Percentiles rank a stretch among this genome's conserved stretches.
phyloP scores from a whole-genome alignment of 495 filamentous ascomycete genomes.

The Annulohypoxylon stygium region DNA sequence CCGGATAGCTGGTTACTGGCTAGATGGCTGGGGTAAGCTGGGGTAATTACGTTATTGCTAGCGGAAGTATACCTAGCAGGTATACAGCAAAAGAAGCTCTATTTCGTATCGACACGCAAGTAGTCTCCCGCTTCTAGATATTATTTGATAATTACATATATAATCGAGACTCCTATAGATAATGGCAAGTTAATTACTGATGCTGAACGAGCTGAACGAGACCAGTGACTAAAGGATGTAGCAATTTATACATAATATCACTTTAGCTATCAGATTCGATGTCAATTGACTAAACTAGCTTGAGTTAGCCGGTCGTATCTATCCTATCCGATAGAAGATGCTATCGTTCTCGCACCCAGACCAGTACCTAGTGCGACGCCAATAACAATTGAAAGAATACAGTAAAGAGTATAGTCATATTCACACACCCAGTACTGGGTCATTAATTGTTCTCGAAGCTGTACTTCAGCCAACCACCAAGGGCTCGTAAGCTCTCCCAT shows the following conservation, averaged over 20 bases:
- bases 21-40: slow-evolving; percentile 25
- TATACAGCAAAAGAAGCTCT: slow-evolving; percentile 8
- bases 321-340: slow-evolving; percentile 42
- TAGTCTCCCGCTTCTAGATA: neutral
- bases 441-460: slow-evolving; percentile 75
- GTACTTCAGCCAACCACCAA: slow-evolving; percentile 94
- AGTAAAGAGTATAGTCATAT: slow-evolving; percentile 32
- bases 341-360: slow-evolving; percentile 30
- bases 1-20: slow-evolving; percentile 15
- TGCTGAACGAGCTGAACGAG: slow-evolving; percentile 5
- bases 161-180: neutral
- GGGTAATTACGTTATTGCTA: slow-evolving; percentile 37
- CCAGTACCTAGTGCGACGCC: slow-evolving; percentile 18
- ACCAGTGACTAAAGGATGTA: neutral
- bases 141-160: neutral
- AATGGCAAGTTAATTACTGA: neutral
- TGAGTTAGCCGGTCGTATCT: slow-evolving; percentile 24
- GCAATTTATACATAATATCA: neutral
- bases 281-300: slow-evolving; percentile 31
- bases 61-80: slow-evolving; percentile 5
- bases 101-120: neutral
- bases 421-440: neutral
- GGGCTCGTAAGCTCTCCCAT: slow-evolving; percentile 94
- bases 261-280: slow-evolving; percentile 8
- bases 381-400: slow-evolving; percentile 37